Percentiles rank a stretch among this genome's conserved stretches.
Conservation (phyloP, 345 rosid species). For the Salix koriyanagi region DNA sequence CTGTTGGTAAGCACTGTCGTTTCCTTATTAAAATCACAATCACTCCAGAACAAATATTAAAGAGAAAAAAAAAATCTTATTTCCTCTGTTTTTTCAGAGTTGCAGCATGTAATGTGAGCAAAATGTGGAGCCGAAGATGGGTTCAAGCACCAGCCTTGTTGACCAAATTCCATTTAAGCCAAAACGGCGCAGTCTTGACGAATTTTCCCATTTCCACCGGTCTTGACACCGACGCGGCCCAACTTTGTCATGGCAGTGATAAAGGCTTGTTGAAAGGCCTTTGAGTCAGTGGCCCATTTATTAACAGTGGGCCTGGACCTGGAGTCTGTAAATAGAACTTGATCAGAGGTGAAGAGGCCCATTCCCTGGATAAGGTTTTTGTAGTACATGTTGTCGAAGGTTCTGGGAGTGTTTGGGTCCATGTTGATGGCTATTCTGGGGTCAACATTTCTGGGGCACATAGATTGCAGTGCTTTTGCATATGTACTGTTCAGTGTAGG, state of each 20-base stretch:
- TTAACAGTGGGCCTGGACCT: conserved; percentile 62
- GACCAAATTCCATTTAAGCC: too few species aligned
- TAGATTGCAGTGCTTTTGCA: conserved; percentile 49
- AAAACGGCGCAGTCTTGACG: conserved; percentile 43
- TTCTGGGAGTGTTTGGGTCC: conserved; percentile 71
- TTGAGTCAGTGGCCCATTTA: conserved; percentile 41
- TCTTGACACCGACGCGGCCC: conserved; percentile 68
- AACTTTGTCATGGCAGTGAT: conserved; percentile 60
- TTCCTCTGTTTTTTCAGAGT: too few species aligned
- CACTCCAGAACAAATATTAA: too few species aligned
- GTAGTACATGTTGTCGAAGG: conserved; percentile 74
- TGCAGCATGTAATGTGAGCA: too few species aligned
- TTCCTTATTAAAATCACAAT: too few species aligned
- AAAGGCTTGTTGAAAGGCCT: conserved; percentile 61
- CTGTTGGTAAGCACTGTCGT: too few species aligned
- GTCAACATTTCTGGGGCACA: conserved; percentile 67
- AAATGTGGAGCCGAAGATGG: too few species aligned
- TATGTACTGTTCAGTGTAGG: conserved; percentile 56
- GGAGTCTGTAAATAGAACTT: conserved; percentile 51
- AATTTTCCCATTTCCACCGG: conserved; percentile 69
- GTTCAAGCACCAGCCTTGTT: too few species aligned
- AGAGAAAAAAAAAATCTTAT: too few species aligned
- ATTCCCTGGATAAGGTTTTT: conserved; percentile 63
- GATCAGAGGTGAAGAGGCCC: conserved; percentile 73
- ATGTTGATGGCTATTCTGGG: conserved; percentile 71